A percentile compares a stretch with the other conserved stretches of the same genome.
Evolutionary conservation across 2,329 filamentous ascomycete species (phyloP).

Genomic region (Paraconiothyrium sp.): DNA sequence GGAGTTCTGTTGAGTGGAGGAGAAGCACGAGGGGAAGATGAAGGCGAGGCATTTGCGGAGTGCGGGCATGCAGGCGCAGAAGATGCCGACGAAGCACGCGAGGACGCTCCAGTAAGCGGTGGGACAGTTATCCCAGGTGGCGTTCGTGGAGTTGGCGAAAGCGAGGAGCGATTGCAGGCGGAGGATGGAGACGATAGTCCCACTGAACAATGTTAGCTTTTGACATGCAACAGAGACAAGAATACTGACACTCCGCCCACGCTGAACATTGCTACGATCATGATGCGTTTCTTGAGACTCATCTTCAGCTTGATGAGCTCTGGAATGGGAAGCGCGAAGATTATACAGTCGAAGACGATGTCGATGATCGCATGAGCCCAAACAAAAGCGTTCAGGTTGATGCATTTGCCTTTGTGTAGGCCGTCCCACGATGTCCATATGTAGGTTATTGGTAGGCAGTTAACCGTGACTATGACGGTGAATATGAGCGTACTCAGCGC

Average conservation of each 20-base stretch:
- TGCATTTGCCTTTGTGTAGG: constrained; percentile 21
- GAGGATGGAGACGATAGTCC: constrained; percentile 52
- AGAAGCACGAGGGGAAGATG: constrained; percentile 44
- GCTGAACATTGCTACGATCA: constrained; percentile 24
- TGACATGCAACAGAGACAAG: neutral
- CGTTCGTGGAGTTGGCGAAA: constrained; percentile 52
- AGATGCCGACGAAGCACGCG: constrained; percentile 28
- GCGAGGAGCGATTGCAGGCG: constrained; percentile 52
- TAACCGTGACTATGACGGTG: constrained; percentile 23
- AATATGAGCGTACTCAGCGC: constrained; percentile 21
- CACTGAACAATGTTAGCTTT: constrained; percentile 9
- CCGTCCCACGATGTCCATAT: constrained; percentile 24
- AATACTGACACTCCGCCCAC: constrained; percentile 22
- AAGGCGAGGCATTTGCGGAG: constrained; percentile 29
- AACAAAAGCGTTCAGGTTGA: constrained; percentile 21
- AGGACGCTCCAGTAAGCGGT: constrained; percentile 29
- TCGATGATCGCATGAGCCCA: constrained; percentile 21
- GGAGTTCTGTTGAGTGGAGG: constrained; percentile 11
- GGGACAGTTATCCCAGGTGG: constrained; percentile 43
- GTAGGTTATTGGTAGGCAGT: constrained; percentile 21
- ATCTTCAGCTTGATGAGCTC: constrained; percentile 23
- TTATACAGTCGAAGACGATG: constrained; percentile 22
- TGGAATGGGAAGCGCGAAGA: constrained; percentile 23
- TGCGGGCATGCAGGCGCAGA: constrained; percentile 32
- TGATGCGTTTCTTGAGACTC: constrained; percentile 21